These are phyloP conservation scores for Magnaporthiopsis poae DNA, from an alignment of 2,329 filamentous ascomycete species.

Conservation along the genomic window DNA sequence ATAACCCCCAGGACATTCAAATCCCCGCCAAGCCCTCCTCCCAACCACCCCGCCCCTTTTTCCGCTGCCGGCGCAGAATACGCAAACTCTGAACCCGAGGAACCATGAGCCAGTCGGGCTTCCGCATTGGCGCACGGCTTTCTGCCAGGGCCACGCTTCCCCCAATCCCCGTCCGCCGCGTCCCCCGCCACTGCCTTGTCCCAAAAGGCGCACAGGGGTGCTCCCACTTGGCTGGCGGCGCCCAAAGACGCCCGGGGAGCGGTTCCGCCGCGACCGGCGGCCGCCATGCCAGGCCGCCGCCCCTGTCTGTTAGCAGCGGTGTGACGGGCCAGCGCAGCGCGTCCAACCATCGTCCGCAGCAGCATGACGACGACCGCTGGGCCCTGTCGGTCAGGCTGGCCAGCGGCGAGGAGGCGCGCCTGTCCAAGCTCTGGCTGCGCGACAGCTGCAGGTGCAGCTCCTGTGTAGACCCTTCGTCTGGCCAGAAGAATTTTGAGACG, in stretches of 20 bases:
- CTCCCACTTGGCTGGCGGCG: neutral
- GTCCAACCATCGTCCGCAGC: neutral
- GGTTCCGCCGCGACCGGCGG: neutral
- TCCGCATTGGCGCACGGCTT: neutral
- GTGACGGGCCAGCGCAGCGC: neutral
- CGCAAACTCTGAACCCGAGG: neutral
- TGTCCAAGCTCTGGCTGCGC: conserved; percentile 31
- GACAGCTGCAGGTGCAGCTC: conserved; percentile 48
- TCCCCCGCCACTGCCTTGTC: neutral
- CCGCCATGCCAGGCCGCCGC: neutral
- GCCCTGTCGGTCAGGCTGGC: conserved; percentile 1
- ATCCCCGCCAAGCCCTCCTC: neutral
- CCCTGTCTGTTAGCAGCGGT: neutral
- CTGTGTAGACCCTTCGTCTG: conserved; percentile 49
- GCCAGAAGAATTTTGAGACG: conserved; percentile 56
- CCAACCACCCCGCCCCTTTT: neutral
- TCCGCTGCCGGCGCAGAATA: neutral
- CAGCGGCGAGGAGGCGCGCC: neutral
- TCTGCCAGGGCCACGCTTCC: neutral
- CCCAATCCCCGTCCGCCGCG: neutral
- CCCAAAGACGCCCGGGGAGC: neutral
- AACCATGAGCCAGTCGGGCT: neutral
- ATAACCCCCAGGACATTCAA: neutral
- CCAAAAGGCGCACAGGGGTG: neutral
- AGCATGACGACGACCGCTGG: neutral